Evolutionary conservation across 805 yeast genomes (phyloP), one percentile per base, ranked within the genome.

Genomic region (Starmera caribaea): DNA sequence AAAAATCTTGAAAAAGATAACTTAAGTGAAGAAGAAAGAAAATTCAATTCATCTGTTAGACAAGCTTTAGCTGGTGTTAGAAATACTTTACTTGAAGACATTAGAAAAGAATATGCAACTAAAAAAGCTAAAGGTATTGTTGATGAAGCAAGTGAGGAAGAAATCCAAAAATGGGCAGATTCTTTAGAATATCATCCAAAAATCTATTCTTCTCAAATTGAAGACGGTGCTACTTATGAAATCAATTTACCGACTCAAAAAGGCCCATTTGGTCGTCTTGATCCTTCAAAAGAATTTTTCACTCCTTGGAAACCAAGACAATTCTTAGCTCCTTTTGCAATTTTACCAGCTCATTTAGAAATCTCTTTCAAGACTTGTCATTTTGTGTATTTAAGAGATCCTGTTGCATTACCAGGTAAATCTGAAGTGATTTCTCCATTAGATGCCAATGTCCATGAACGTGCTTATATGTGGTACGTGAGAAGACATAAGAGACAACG

Each of bases 251-350:
- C 95, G 41, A 85, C 92, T 89, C 95, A 87, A 62, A 70, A 69
- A 41, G 74, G 78, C 36, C 69, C 83, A 45, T 87, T 72, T 60
- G 97, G 97, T 16, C 80, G 95, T 53, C 62, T 76, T 48, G 81
- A 85, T 39, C 81, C 88, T 13, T 55, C 68, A 14, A 88, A 84
- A 64, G 74, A 89, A 4, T 92, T 81, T 63, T 92, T 90, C 69
- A 87, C 97, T 3, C 98, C 98, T 38, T 92, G 97, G 97, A 73
- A 80, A 43, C 94, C 96, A 48, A 81, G 96, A 64, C 92, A 87
- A 34, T 92, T 90, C 63, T 64, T 92, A 46, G 89, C 95, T 3
- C 94, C 95, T 36, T 85, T 88, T 62, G 92, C 97, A 11, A 74
- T 92, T 43, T 71, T 86, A 53, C 98, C 98, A 26, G 80, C 84